Evolutionary conservation across 352 stramenopile species (phyloP), one percentile per base, ranked within the genome.

Genomic region (Elongisporangium prolatum): DNA sequence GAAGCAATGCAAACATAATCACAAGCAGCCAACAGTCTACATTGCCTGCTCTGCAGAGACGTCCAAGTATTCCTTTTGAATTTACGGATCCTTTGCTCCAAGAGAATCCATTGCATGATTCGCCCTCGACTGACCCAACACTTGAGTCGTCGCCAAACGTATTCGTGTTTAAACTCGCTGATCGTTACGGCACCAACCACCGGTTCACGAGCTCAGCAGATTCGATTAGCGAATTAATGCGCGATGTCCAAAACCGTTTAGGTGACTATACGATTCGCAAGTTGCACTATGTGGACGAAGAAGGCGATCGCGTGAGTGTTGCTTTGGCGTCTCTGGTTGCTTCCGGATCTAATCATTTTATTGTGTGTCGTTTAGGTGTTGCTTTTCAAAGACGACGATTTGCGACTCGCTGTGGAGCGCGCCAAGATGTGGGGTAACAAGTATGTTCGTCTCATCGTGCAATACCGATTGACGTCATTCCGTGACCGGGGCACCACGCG

Each of bases 81-180:
- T 40, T 40, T 13, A 40, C 28, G 9, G 28, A 40, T 40, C 49
- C 61, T 13, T 28, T 69, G 10, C 18, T 64, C 18, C 58, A 69
- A 53, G 63, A 72, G 14, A 71, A 75, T 14, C 69, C 72, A 21
- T 63, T 77, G 9, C 61, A 63, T 3, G 67, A 81, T 51, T 58
- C 72, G 22, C 66, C 61, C 3, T 57, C 61, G 16, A 34, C 62
- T 5, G 72, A 83, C 21, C 64, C 59, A 6, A 58, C 57, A 14
- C 54, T 57, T 10, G 68, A 79, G 57, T 28, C 16, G n/a, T 63
- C 51, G 10, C 73, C 75, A 3, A 67, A 77, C 21, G 79, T 77
- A 53, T 95, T 95, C 65, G 84, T 93, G 8, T 95, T 80, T 67
- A 95, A 93, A 60, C 67, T 95, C 50, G 80, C 81, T 3, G 86